Evolutionary conservation across 192 early-diverging fungal species (phyloP).

Genomic region (Coemansia asiatica): DNA sequence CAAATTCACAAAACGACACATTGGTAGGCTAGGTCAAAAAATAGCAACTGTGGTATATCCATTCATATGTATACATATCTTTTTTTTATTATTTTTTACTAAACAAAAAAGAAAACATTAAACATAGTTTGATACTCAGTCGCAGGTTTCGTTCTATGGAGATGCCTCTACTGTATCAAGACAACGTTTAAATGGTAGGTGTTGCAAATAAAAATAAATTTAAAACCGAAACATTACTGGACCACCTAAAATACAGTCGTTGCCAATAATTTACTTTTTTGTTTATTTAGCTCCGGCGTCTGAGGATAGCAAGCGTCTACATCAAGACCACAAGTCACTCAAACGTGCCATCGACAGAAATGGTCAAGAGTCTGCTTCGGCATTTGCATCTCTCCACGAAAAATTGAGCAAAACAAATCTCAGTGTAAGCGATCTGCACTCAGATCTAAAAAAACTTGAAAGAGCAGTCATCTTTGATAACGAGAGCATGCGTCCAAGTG

Average conservation of each 20-base stretch:
- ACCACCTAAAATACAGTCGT: neutral
- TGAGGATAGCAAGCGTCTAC: slow-evolving; percentile 34
- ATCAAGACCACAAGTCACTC: slow-evolving; percentile 40
- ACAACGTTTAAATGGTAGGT: neutral
- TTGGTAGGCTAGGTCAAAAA: slow-evolving; percentile 17
- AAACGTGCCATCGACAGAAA: slow-evolving; percentile 34
- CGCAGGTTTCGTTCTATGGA: slow-evolving; percentile 19
- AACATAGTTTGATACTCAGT: slow-evolving; percentile 32
- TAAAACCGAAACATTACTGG: neutral
- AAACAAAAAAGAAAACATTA: neutral
- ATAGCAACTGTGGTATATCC: no score
- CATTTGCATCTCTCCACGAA: slow-evolving; percentile 46
- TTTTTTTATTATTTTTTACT: slow-evolving; percentile 1
- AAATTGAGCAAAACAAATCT: slow-evolving; percentile 49
- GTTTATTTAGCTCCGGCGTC: slow-evolving; percentile 4
- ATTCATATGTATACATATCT: no score
- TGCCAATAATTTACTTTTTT: neutral
- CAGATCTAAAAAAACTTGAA: slow-evolving; percentile 48
- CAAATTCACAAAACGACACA: slow-evolving; percentile 45
- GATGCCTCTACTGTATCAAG: neutral
- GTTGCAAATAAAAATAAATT: neutral
- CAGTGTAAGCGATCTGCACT: slow-evolving; percentile 47
- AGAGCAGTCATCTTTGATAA: slow-evolving; percentile 24
- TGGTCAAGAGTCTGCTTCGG: slow-evolving; percentile 23
- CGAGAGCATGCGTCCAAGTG: slow-evolving; percentile 16